phyloP scores from a whole-genome alignment of 2,329 filamentous ascomycete genomes.

The Sporothrix pseudoabietina region DNA sequence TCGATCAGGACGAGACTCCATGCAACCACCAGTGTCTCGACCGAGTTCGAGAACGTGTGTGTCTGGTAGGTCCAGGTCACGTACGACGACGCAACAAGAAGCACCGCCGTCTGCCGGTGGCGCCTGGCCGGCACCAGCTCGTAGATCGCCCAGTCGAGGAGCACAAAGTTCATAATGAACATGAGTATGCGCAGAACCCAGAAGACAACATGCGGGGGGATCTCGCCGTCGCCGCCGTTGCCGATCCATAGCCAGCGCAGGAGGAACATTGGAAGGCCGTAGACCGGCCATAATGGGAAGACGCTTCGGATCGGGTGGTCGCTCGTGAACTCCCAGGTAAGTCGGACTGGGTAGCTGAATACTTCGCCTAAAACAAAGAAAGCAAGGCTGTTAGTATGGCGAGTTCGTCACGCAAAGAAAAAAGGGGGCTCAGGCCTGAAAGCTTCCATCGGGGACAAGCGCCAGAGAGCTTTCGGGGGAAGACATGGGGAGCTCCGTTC shows the following conservation, averaged over 20 bases:
- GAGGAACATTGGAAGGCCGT: constrained; percentile 90
- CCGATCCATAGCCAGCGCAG: constrained; percentile 92
- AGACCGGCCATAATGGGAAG: constrained; percentile 94
- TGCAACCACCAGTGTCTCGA: constrained; percentile 88
- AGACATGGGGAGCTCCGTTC: constrained; percentile 17
- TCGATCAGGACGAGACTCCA: constrained; percentile 93
- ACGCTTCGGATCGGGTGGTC: constrained; percentile 88
- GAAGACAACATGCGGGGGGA: constrained; percentile 84
- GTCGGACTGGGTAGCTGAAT: constrained; percentile 84
- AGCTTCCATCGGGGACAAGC: neutral
- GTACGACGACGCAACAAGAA: constrained; percentile 92
- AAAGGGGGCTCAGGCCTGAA: neutral
- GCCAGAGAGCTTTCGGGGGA: neutral
- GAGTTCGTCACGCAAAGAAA: neutral
- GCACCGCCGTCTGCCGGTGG: constrained; percentile 70
- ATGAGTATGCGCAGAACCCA: constrained; percentile 86
- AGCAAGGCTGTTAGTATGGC: neutral
- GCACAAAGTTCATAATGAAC: constrained; percentile 92
- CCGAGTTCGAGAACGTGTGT: constrained; percentile 96
- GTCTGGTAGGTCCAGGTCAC: constrained; percentile 99
- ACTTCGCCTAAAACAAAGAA: constrained; percentile 68
- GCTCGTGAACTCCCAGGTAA: constrained; percentile 95
- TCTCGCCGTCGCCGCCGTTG: constrained; percentile 72
- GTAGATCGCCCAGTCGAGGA: constrained; percentile 96
- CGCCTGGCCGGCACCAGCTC: constrained; percentile 80